Evolutionary conservation across 345 rosid genomes (phyloP), one percentile per base, ranked within the genome.

Genomic region (Alliaria petiolata): DNA sequence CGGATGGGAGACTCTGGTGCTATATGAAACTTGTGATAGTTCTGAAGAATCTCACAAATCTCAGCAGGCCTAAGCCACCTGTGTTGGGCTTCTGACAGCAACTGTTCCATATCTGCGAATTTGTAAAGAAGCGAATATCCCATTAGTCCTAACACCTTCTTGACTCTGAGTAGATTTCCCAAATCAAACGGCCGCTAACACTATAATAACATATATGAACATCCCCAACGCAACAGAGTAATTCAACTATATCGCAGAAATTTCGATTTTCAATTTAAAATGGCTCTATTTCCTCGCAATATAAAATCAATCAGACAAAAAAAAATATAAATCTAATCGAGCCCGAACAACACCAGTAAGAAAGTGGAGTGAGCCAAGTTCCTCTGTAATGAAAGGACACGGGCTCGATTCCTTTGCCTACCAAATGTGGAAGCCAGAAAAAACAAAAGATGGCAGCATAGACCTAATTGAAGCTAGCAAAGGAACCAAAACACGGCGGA

Each of bases 1-100:
- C 76, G 79, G 45, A 22, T 78, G 34, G 97, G 92, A 56, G 98
- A 83, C 82, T 90, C 97, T 0, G 96, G 22, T 1, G 89, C 59
- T 55, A 93, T 87, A n/a, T 73, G 90, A 78, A 93, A 93, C 75
- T 87, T 87, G 57, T 83, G 79, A 80, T 85, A 81, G 78, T 89
- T 89, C 69, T 85, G 82, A 72, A 93, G 97, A 76, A 93, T 90
- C 78, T 90, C 97, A 80, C 93, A 89, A 65, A 93, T 93, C 84
- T 93, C 97, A 62, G 95, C 85, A 76, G 98, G 98, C 39, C 96
- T 86, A 73, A 93, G 71, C 98, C 98, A 93, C 72, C 98, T 83
- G 65, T 87, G 86, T 62, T 86, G 97, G 5, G 98, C 98, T 84
- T 88, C 95, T 31, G 77, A 34, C 10, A 82, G 55, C 77, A 82